Conservation (phyloP, 2,329 filamentous ascomycete species). For the Thermochaetoides dissita region DNA sequence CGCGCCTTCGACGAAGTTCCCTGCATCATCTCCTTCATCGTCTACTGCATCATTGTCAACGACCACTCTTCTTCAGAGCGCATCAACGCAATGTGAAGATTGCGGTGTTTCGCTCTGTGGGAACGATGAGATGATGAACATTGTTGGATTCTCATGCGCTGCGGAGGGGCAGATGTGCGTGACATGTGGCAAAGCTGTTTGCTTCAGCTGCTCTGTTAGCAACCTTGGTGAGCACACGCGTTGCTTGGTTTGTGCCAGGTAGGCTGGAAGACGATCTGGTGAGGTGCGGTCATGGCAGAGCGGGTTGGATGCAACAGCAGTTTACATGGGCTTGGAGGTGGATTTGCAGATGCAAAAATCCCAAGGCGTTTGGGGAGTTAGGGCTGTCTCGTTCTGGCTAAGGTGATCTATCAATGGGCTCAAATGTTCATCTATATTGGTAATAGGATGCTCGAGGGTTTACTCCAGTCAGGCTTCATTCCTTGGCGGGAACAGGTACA, state of each 20-base stretch:
- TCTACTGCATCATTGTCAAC: slow-evolving; percentile 7
- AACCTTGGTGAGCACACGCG: slow-evolving; percentile 39
- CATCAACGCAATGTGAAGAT: slow-evolving; percentile 36
- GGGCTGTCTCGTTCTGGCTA: too few species aligned
- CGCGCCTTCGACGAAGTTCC: slow-evolving; percentile 14
- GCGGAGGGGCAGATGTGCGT: slow-evolving; percentile 26
- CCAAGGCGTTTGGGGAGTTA: too few species aligned
- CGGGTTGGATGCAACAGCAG: neutral
- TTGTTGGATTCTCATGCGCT: slow-evolving; percentile 21
- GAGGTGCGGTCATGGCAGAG: slow-evolving; percentile 13
- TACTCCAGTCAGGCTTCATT: too few species aligned
- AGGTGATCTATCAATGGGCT: too few species aligned
- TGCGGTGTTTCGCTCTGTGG: slow-evolving; percentile 25
- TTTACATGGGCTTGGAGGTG: neutral
- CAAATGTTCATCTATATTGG: too few species aligned
- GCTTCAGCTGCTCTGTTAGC: slow-evolving; percentile 45
- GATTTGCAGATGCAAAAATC: neutral
- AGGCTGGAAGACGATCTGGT: neutral
- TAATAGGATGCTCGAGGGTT: too few species aligned
- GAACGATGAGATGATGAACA: slow-evolving; percentile 24
- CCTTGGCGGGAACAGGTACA: too few species aligned
- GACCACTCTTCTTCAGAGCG: neutral
- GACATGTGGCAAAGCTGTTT: slow-evolving; percentile 41
- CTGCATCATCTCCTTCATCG: slow-evolving; percentile 15
- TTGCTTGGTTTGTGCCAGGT: slow-evolving; percentile 37